These are phyloP conservation scores for Suillus americanus DNA, from an alignment of 768 basidiomycete genomes.

Conservation along the genomic window DNA sequence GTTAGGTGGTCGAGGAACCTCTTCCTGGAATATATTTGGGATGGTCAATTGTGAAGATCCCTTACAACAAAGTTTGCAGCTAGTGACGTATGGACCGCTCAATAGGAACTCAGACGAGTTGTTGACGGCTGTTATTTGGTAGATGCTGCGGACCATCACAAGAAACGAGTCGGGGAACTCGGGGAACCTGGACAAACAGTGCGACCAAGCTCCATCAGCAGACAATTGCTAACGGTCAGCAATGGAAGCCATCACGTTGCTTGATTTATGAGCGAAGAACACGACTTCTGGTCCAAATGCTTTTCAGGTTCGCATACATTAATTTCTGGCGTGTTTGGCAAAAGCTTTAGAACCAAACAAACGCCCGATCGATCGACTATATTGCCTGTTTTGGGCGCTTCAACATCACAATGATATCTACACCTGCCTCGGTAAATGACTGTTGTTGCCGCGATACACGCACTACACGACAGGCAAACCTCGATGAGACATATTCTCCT, in stretches of 20 bases:
- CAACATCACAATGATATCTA: background rate
- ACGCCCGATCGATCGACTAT: background rate
- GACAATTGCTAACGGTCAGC: background rate
- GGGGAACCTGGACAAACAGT: background rate
- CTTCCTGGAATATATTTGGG: slow-evolving; percentile 72
- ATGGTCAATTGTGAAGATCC: slow-evolving; percentile 47
- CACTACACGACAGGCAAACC: background rate
- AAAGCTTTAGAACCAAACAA: slow-evolving; percentile 11
- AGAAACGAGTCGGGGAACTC: background rate
- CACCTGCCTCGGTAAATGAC: background rate
- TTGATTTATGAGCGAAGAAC: background rate
- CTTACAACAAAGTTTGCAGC: background rate
- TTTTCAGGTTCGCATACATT: background rate
- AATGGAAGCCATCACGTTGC: background rate
- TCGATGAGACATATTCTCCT: background rate
- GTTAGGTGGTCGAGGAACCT: slow-evolving; percentile 73
- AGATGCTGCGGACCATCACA: background rate
- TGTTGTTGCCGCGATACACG: background rate
- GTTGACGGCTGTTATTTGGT: background rate
- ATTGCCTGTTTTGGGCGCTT: background rate
- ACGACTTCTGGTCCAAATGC: background rate
- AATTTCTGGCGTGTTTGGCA: slow-evolving; percentile 10
- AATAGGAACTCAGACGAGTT: background rate
- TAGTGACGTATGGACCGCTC: background rate
- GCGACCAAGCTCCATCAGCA: background rate